Evolutionary conservation across 768 basidiomycete genomes (phyloP).

Genomic region (Tylopilus balloui): DNA sequence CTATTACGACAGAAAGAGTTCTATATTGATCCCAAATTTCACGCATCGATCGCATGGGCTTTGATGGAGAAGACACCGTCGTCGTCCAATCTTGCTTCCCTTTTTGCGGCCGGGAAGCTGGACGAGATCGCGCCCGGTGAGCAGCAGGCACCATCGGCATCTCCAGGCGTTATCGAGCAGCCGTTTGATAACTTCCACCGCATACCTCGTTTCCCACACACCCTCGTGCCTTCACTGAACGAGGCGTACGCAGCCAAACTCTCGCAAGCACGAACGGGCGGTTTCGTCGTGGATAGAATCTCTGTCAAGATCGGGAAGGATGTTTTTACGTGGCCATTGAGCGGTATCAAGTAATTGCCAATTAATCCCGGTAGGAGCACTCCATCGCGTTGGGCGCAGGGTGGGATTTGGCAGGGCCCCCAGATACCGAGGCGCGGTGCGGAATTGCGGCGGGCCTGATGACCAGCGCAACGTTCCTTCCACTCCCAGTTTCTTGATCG

Average conservation of each 20-base stretch:
- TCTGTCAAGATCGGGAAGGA: slow-evolving; percentile 71
- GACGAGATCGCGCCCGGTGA: slow-evolving; percentile 10
- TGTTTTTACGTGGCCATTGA: slow-evolving; percentile 43
- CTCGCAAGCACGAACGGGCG: slow-evolving; percentile 40
- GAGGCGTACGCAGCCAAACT: slow-evolving; percentile 40
- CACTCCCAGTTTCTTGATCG: slow-evolving; percentile 68
- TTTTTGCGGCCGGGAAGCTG: background rate
- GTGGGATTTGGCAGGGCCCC: slow-evolving; percentile 3
- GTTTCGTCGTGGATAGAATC: slow-evolving; percentile 52
- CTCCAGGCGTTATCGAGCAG: slow-evolving; percentile 6
- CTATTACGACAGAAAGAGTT: slow-evolving; percentile 71
- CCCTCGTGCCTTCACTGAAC: slow-evolving; percentile 49
- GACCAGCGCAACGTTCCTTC: slow-evolving; percentile 64
- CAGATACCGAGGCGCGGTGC: slow-evolving; percentile 7
- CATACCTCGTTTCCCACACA: slow-evolving; percentile 48
- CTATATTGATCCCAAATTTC: slow-evolving; percentile 78
- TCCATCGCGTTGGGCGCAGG: slow-evolving; percentile 5
- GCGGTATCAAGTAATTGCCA: slow-evolving; percentile 11
- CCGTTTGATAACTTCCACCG: slow-evolving; percentile 35
- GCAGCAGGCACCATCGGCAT: background rate
- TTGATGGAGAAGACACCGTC: slow-evolving; percentile 42
- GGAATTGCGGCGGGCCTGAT: slow-evolving; percentile 34
- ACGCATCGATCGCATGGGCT: slow-evolving; percentile 87
- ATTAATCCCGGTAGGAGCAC: slow-evolving; percentile 7
- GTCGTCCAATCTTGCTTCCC: slow-evolving; percentile 3